These are phyloP conservation scores for Catharanthus roseus DNA, from an alignment of 257 asterid species.

Conservation along the genomic window DNA sequence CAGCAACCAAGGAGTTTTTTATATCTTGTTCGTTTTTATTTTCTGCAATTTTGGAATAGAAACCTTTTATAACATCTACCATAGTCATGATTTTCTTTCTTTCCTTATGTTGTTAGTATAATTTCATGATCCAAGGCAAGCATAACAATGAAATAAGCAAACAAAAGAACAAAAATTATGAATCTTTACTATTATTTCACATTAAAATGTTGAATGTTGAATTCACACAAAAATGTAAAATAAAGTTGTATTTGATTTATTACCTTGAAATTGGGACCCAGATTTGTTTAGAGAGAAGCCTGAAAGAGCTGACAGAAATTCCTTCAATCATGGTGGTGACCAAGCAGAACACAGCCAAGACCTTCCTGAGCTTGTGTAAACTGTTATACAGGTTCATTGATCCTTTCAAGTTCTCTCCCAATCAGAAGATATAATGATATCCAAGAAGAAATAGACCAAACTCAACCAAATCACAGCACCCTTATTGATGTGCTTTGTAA, in stretches of 20 bases:
- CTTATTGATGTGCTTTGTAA: not conserved
- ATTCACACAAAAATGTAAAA: too few species aligned
- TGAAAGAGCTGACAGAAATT: not conserved
- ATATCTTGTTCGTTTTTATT: too few species aligned
- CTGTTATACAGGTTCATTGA: not conserved
- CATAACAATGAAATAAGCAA: too few species aligned
- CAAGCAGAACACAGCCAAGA: not conserved
- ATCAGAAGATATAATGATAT: not conserved
- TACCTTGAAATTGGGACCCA: not conserved
- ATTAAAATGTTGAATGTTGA: not conserved
- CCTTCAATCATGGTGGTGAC: not conserved
- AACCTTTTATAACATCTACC: not conserved
- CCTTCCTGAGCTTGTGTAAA: not conserved
- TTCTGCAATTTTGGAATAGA: too few species aligned
- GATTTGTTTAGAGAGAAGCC: not conserved
- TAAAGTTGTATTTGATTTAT: not conserved
- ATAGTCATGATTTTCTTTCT: too few species aligned
- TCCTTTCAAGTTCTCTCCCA: not conserved
- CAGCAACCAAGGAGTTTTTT: not conserved
- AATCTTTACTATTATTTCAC: not conserved
- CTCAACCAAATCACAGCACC: not conserved
- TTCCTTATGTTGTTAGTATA: too few species aligned
- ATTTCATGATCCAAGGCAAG: too few species aligned
- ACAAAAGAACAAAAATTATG: not conserved
- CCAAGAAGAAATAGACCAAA: not conserved